These are phyloP conservation scores for Colletotrichum lini DNA, from an alignment of 2,329 filamentous ascomycete genomes.

Conservation along the genomic window DNA sequence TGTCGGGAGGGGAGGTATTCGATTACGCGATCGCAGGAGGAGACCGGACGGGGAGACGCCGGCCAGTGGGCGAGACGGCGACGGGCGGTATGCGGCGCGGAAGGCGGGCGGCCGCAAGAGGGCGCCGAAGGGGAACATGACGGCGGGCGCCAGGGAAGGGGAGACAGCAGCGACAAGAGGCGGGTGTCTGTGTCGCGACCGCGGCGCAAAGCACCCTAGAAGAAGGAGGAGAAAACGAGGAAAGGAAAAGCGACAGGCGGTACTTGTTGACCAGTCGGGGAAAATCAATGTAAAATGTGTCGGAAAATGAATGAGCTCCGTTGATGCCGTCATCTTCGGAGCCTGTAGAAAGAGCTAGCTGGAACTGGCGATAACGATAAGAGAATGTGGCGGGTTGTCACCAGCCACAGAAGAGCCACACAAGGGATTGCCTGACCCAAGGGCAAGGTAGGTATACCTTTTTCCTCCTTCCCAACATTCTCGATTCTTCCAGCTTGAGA, in stretches of 20 bases:
- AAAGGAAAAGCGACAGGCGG: no score
- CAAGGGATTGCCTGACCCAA: neutral
- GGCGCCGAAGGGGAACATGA: constrained; percentile 46
- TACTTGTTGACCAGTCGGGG: neutral
- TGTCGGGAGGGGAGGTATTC: neutral
- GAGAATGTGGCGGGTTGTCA: neutral
- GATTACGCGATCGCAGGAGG: neutral
- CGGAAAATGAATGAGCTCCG: neutral
- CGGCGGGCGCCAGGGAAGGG: constrained; percentile 5
- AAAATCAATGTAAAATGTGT: neutral
- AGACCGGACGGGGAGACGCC: constrained; percentile 22
- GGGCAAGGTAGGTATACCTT: neutral
- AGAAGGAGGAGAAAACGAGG: no score
- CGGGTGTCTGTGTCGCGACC: neutral
- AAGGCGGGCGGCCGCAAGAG: constrained; percentile 37
- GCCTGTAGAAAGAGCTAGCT: neutral
- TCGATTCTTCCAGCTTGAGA: neutral
- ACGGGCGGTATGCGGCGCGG: constrained; percentile 17
- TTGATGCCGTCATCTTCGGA: constrained; percentile 30
- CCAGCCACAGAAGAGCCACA: constrained; percentile 15
- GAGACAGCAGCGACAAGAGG: neutral
- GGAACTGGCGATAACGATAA: constrained; percentile 38
- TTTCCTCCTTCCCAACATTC: neutral
- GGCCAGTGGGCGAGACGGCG: constrained; percentile 6
- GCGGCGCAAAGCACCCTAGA: neutral